Conservation (phyloP, 306 rosid species). For the Gillenia trifoliata region DNA sequence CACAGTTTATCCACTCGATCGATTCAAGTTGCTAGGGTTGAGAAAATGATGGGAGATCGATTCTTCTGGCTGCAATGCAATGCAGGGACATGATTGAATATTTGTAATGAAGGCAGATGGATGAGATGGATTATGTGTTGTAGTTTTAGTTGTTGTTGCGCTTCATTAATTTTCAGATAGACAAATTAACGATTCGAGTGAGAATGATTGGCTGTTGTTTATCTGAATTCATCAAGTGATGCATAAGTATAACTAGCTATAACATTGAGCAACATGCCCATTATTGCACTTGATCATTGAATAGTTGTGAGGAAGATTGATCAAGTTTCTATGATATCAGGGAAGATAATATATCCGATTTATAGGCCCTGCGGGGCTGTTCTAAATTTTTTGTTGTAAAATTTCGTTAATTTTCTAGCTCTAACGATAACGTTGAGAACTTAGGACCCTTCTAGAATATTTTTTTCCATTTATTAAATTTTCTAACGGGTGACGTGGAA, state of each 20-base stretch:
- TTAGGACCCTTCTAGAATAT: too few relatives aligned
- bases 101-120: neutral
- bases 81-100: neutral
- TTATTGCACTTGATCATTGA: neutral
- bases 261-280: neutral
- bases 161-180: constrained; percentile 6
- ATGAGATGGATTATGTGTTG: neutral
- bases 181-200: neutral
- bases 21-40: neutral
- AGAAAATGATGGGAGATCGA: neutral
- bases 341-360: neutral
- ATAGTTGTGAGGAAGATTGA: neutral
- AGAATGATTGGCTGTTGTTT: neutral
- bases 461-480: too few relatives aligned
- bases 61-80: constrained; percentile 1
- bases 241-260: neutral
- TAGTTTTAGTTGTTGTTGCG: neutral
- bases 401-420: too few relatives aligned
- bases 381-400: too few relatives aligned
- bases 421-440: too few relatives aligned
- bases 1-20: neutral
- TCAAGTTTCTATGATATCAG: neutral
- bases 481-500: too few relatives aligned
- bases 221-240: neutral
- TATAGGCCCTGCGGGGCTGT: too few relatives aligned